A percentile compares a stretch with the other conserved stretches of the same genome.
phyloP scores from a whole-genome alignment of 2,329 filamentous ascomycete species.

The Xylaria sp. region DNA sequence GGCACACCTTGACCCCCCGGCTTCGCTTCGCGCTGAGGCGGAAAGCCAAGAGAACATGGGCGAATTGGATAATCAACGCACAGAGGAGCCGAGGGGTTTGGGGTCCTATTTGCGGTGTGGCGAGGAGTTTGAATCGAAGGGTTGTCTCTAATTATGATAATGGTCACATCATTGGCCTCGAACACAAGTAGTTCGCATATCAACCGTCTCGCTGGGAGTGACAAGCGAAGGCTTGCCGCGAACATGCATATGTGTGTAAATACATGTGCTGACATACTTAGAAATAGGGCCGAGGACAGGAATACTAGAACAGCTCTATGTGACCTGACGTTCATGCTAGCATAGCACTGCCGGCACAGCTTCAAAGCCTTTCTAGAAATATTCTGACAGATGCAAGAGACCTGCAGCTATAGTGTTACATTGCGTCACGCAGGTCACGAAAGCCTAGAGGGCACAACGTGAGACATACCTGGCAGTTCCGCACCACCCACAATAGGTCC shows the following conservation, averaged over 20 bases:
- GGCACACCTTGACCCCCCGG: not conserved
- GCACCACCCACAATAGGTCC: not conserved
- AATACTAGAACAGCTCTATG: not conserved
- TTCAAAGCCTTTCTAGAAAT: conserved; percentile 13
- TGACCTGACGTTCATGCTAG: not conserved
- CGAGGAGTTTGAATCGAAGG: conserved; percentile 11
- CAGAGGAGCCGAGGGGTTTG: not conserved
- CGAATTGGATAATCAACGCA: not conserved
- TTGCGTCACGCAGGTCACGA: not conserved
- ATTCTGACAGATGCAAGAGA: not conserved
- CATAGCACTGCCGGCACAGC: not conserved
- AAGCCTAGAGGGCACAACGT: not conserved
- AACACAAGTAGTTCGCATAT: not conserved
- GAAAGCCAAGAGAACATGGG: not conserved
- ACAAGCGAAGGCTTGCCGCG: not conserved
- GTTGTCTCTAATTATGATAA: not conserved
- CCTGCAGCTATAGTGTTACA: conserved; percentile 10
- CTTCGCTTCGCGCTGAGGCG: not conserved
- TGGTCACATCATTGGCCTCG: not conserved
- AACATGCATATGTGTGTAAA: not conserved
- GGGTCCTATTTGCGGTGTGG: conserved; percentile 13
- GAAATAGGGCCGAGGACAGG: not conserved
- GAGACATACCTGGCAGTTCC: not conserved
- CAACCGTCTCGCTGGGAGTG: not conserved
- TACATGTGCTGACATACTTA: not conserved